Percentiles rank a stretch among this genome's conserved stretches.
Conservation (phyloP, 495 filamentous ascomycete species). For the Aspergillus sparsus region DNA sequence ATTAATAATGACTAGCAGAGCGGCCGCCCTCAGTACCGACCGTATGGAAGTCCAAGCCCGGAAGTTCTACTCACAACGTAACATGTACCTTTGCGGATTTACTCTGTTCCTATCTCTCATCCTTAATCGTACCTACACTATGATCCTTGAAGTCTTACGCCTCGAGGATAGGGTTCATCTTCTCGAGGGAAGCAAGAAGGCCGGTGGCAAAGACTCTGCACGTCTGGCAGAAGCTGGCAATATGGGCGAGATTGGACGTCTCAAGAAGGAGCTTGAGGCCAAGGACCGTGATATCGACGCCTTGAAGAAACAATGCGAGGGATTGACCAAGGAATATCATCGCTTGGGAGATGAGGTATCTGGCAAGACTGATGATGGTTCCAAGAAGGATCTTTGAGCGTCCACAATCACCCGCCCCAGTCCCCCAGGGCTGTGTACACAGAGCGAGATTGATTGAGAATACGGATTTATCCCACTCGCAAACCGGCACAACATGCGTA, state of each 20-base stretch:
- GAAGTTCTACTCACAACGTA: constrained; percentile 99
- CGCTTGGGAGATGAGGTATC: constrained; percentile 75
- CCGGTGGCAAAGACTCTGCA: constrained; percentile 67
- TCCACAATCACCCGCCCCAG: no score
- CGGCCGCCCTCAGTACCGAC: constrained; percentile 77
- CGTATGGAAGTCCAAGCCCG: constrained; percentile 97
- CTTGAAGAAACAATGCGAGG: constrained; percentile 82
- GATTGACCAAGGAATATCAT: constrained; percentile 77
- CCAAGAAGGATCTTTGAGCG: constrained; percentile 71
- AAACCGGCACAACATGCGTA: not conserved
- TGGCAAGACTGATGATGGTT: constrained; percentile 50
- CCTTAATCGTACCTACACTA: constrained; percentile 97
- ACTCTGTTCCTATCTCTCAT: constrained; percentile 98
- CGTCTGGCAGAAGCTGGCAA: constrained; percentile 65
- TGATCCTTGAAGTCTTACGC: constrained; percentile 92
- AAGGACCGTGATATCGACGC: constrained; percentile 75
- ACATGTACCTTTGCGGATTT: constrained; percentile 99
- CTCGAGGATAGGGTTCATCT: constrained; percentile 91
- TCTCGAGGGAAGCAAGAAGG: constrained; percentile 75
- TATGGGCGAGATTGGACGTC: constrained; percentile 70
- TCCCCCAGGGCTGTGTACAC: not conserved
- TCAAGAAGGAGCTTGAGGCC: constrained; percentile 69
- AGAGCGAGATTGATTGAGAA: not conserved
- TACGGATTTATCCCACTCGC: not conserved
- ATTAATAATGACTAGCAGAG: constrained; percentile 39